A percentile compares a stretch with the other conserved stretches of the same genome.
Conservation (phyloP, 1,284 basidiomycete species). For the Leccinum griseonigrum region DNA sequence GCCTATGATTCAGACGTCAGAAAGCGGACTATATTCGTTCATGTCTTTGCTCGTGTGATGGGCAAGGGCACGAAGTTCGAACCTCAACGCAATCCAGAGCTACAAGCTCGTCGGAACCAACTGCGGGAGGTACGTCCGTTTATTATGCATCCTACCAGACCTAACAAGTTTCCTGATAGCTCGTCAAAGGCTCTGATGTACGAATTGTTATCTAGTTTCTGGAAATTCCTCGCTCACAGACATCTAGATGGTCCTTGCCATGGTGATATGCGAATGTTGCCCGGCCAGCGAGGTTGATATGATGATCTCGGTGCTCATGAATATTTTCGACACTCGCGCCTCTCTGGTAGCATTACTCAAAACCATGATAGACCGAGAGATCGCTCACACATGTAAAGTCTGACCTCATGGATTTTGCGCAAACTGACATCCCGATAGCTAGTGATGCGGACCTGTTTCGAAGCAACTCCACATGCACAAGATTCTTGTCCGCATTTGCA, state of each 20-base stretch:
- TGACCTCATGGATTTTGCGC: background rate
- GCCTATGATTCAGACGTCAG: conserved; percentile 76
- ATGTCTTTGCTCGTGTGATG: conserved; percentile 85
- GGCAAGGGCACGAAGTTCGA: conserved; percentile 77
- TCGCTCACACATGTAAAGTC: conserved; percentile 66
- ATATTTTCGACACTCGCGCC: conserved; percentile 80
- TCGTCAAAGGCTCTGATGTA: conserved; percentile 74
- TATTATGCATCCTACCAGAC: background rate
- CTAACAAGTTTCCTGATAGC: conserved; percentile 37
- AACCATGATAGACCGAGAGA: conserved; percentile 82
- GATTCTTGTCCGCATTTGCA: conserved; percentile 83
- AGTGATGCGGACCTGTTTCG: conserved; percentile 81
- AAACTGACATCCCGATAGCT: conserved; percentile 42
- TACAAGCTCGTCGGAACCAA: conserved; percentile 53
- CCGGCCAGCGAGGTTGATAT: conserved; percentile 76
- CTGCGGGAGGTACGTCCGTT: conserved; percentile 60
- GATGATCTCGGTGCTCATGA: conserved; percentile 84
- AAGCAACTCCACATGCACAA: conserved; percentile 81
- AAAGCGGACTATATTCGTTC: conserved; percentile 81
- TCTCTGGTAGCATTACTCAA: conserved; percentile 76
- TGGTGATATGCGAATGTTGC: conserved; percentile 86
- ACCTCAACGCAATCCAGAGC: conserved; percentile 51
- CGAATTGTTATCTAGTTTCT: background rate
- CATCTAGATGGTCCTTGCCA: conserved; percentile 66
- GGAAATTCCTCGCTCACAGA: conserved; percentile 11